These are phyloP conservation scores for Aspergillus niger DNA, from an alignment of 2,329 filamentous ascomycete species.

Conservation along the genomic window DNA sequence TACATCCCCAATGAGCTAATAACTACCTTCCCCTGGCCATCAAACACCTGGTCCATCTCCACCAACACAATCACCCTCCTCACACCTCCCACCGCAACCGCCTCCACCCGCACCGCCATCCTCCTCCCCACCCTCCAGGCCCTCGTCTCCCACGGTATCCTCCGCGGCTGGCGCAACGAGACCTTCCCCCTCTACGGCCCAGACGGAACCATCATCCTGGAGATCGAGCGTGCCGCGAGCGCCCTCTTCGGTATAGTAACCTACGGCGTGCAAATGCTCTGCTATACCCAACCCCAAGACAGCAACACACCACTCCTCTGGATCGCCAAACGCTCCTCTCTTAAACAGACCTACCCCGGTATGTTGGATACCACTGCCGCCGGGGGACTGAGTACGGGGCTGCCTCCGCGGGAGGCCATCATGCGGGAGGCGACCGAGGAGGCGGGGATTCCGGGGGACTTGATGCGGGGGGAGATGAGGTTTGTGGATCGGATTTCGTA, in stretches of 20 bases:
- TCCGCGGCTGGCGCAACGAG: constrained; percentile 41
- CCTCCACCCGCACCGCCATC: background rate
- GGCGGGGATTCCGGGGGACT: constrained; percentile 15
- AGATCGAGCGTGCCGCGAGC: constrained; percentile 46
- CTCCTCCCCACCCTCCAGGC: background rate
- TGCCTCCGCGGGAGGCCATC: constrained; percentile 28
- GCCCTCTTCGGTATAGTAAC: constrained; percentile 48
- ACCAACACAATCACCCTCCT: background rate
- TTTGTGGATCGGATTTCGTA: constrained; percentile 7
- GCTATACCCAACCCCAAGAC: constrained; percentile 30
- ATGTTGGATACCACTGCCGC: constrained; percentile 33
- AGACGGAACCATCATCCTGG: constrained; percentile 43
- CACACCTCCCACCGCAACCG: background rate
- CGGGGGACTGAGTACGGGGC: constrained; percentile 22
- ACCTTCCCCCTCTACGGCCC: constrained; percentile 45
- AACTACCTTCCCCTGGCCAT: background rate
- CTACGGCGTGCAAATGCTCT: constrained; percentile 47
- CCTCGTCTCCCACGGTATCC: background rate
- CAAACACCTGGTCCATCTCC: constrained; percentile 4
- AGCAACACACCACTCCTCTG: constrained; percentile 23
- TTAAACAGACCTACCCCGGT: constrained; percentile 33
- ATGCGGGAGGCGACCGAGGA: constrained; percentile 27
- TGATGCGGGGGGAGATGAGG: background rate
- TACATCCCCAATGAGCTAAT: constrained; percentile 7
- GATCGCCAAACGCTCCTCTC: constrained; percentile 27